These are phyloP conservation scores for Cystoderma amianthinum DNA, from an alignment of 768 basidiomycete genomes.

Conservation along the genomic window DNA sequence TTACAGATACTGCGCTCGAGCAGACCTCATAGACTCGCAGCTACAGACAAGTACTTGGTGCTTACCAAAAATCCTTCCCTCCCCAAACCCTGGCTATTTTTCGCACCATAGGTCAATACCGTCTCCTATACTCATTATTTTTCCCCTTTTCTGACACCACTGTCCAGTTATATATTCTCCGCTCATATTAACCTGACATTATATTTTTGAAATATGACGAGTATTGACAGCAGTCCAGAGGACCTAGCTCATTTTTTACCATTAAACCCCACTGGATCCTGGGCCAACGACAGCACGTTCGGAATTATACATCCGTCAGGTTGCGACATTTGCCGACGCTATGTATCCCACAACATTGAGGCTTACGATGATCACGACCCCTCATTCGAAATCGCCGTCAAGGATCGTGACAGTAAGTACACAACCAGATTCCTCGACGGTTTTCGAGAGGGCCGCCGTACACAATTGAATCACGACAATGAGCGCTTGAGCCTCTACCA, in stretches of 20 bases:
- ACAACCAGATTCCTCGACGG: constrained; percentile 9
- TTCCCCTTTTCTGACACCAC: too few relatives aligned
- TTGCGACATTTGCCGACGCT: constrained; percentile 8
- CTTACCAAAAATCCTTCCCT: too few relatives aligned
- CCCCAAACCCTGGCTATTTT: too few relatives aligned
- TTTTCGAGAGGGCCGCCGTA: constrained; percentile 9
- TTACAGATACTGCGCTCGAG: too few relatives aligned
- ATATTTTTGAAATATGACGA: background rate
- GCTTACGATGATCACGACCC: constrained; percentile 3
- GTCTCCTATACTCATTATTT: too few relatives aligned
- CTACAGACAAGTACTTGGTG: too few relatives aligned
- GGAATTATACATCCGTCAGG: constrained; percentile 10
- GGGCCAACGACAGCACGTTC: constrained; percentile 9
- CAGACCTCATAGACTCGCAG: too few relatives aligned
- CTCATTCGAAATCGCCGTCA: constrained; percentile 8
- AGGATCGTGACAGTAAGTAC: constrained; percentile 6
- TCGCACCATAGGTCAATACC: too few relatives aligned
- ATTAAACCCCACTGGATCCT: background rate
- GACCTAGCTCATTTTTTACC: background rate
- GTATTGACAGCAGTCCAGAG: constrained; percentile 1
- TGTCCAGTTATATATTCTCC: too few relatives aligned
- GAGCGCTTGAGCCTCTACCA: constrained; percentile 10
- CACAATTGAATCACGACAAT: constrained; percentile 8
- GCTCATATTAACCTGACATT: too few relatives aligned
- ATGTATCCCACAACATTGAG: constrained; percentile 8